Evolutionary conservation across 176 grass and related monocot species (phyloP).

Genomic region (Triticum dicoccoides): DNA sequence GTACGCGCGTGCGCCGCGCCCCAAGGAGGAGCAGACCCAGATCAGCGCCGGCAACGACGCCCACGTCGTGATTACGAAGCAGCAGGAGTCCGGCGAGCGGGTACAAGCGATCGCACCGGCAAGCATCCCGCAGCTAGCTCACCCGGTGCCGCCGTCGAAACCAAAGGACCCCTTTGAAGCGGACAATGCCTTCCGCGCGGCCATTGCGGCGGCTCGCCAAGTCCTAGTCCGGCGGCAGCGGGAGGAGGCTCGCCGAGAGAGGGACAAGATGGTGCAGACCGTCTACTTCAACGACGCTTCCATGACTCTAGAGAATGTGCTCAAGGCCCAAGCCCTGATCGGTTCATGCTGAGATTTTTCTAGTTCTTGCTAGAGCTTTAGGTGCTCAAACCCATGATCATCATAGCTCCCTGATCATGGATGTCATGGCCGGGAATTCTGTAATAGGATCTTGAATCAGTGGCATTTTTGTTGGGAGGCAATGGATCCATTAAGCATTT

Average conservation of each 20-base stretch:
- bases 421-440: background rate
- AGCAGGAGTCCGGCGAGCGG: background rate
- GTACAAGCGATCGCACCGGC: background rate
- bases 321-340: conserved; percentile 6
- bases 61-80: background rate
- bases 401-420: background rate
- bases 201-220: background rate
- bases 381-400: background rate
- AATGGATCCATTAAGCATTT: background rate
- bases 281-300: conserved; percentile 44
- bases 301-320: conserved; percentile 4
- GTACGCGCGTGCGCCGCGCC: background rate
- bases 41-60: background rate
- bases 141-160: background rate
- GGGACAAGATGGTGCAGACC: conserved; percentile 28
- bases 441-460: background rate
- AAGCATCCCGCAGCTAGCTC: background rate
- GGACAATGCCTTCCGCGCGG: background rate
- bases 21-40: background rate
- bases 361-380: background rate
- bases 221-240: background rate
- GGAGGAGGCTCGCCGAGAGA: conserved; percentile 28
- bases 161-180: background rate
- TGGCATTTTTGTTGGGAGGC: background rate
- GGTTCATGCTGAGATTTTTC: background rate